A percentile compares a stretch with the other conserved stretches of the same genome.
These are phyloP conservation scores for Dryadomyces quercivorus DNA, from an alignment of 2,329 filamentous ascomycete genomes.

Conservation along the genomic window DNA sequence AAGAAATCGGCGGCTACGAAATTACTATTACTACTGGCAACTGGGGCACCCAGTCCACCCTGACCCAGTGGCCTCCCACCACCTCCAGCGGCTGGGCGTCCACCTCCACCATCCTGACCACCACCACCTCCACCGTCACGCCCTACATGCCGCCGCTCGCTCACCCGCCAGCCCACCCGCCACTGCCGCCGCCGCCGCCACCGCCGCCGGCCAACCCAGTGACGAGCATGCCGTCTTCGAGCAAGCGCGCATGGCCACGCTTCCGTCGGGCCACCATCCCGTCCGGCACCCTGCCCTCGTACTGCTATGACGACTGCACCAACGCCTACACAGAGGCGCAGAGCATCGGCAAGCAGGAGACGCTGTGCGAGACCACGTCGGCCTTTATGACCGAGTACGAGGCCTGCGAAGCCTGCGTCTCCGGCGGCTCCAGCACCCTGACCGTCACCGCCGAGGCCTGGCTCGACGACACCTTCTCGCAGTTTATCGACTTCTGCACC, in stretches of 20 bases:
- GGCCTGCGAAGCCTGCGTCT: slow-evolving; percentile 31
- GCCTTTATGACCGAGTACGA: slow-evolving; percentile 25
- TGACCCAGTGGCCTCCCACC: slow-evolving; percentile 27
- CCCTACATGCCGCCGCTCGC: background rate
- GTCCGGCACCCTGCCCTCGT: slow-evolving; percentile 22
- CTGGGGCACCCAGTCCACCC: slow-evolving; percentile 37
- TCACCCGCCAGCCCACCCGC: background rate
- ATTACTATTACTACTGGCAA: slow-evolving; percentile 40
- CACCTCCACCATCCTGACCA: no score
- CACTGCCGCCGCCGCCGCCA: background rate
- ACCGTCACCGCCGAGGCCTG: slow-evolving; percentile 22
- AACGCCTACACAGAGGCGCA: slow-evolving; percentile 33
- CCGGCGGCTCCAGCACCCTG: slow-evolving; percentile 11
- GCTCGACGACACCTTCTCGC: slow-evolving; percentile 24
- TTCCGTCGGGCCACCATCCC: slow-evolving; percentile 18
- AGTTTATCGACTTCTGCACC: slow-evolving; percentile 34
- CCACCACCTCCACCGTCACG: background rate
- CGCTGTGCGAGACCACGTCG: slow-evolving; percentile 31
- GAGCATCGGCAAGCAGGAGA: slow-evolving; percentile 29
- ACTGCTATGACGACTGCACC: slow-evolving; percentile 44
- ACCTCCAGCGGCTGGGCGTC: no score
- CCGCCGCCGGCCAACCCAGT: background rate
- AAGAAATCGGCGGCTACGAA: slow-evolving; percentile 18
- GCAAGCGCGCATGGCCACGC: slow-evolving; percentile 8
- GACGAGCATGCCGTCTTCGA: slow-evolving; percentile 19